phyloP scores from a whole-genome alignment of 2,329 filamentous ascomycete species.

The Volutella citrinella region DNA sequence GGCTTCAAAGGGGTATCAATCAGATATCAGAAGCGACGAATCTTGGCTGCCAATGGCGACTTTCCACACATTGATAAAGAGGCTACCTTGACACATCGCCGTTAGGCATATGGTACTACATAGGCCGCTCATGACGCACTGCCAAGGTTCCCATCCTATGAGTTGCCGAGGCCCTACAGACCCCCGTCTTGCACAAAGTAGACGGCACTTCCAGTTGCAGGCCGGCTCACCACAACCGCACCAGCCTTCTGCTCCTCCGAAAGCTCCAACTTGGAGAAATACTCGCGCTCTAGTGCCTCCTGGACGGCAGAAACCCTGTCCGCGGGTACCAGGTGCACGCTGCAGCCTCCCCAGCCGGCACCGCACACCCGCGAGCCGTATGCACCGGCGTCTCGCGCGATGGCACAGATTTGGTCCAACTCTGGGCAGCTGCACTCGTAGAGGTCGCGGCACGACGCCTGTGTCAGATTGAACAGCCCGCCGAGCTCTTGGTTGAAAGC shows the following conservation, averaged over 20 bases:
- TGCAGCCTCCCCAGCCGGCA: constrained; percentile 96
- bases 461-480: constrained; percentile 82
- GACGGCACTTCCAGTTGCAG: constrained; percentile 68
- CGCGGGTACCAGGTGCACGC: constrained; percentile 85
- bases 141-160: no score
- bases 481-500: constrained; percentile 69
- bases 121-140: no score
- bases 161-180: no score
- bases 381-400: constrained; percentile 74
- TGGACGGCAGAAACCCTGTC: constrained; percentile 77
- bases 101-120: no score
- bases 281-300: constrained; percentile 73
- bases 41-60: no score
- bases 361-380: constrained; percentile 87
- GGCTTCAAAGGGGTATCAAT: no score
- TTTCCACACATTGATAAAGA: no score
- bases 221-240: constrained; percentile 86
- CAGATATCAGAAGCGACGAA: no score
- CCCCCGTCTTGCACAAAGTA: no score
- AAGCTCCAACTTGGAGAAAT: constrained; percentile 68
- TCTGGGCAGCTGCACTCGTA: constrained; percentile 94
- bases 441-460: constrained; percentile 78
- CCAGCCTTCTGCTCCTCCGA: constrained; percentile 70
- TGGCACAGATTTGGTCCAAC: constrained; percentile 81
- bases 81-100: no score